Evolutionary conservation across 768 basidiomycete genomes (phyloP).

Genomic region (Boletus sensibilis): DNA sequence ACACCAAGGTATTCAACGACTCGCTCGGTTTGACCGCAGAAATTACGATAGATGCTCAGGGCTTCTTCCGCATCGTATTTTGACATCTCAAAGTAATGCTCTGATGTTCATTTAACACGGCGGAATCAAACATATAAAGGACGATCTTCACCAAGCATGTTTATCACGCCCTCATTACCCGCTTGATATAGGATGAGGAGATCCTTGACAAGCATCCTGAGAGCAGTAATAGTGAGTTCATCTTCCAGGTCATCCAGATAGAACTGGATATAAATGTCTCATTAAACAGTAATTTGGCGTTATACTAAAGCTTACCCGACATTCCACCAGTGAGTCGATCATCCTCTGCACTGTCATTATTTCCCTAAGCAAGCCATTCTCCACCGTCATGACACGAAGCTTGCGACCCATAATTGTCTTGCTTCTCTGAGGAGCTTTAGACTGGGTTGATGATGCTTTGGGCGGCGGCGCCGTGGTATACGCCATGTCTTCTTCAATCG

Average conservation of each 20-base stretch:
- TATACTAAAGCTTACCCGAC: conserved; percentile 59
- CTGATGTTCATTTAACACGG: conserved; percentile 38
- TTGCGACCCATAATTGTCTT: conserved; percentile 83
- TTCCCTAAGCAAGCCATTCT: conserved; percentile 92
- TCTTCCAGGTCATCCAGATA: conserved; percentile 93
- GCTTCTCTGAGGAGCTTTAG: conserved; percentile 50
- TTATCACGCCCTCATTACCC: conserved; percentile 91
- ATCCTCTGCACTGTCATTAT: conserved; percentile 87
- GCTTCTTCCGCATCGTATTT: conserved; percentile 87
- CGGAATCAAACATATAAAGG: conserved; percentile 8
- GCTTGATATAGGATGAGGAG: conserved; percentile 93
- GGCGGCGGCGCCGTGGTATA: conserved; percentile 28
- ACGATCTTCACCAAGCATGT: conserved; percentile 60
- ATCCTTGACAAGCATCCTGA: conserved; percentile 95
- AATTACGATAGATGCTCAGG: conserved; percentile 84
- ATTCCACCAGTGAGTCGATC: conserved; percentile 85
- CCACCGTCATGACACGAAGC: conserved; percentile 87
- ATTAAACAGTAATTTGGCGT: background rate
- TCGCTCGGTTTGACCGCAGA: conserved; percentile 89
- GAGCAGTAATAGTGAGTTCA: conserved; percentile 82
- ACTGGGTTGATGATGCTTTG: conserved; percentile 33
- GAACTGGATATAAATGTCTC: conserved; percentile 52
- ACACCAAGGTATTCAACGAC: conserved; percentile 93
- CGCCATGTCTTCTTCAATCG: conserved; percentile 59
- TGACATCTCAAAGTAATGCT: conserved; percentile 99